Evolutionary conservation across 2,329 filamentous ascomycete species (phyloP), one percentile per base, ranked within the genome.

Genomic region (Epichloe hybrida): DNA sequence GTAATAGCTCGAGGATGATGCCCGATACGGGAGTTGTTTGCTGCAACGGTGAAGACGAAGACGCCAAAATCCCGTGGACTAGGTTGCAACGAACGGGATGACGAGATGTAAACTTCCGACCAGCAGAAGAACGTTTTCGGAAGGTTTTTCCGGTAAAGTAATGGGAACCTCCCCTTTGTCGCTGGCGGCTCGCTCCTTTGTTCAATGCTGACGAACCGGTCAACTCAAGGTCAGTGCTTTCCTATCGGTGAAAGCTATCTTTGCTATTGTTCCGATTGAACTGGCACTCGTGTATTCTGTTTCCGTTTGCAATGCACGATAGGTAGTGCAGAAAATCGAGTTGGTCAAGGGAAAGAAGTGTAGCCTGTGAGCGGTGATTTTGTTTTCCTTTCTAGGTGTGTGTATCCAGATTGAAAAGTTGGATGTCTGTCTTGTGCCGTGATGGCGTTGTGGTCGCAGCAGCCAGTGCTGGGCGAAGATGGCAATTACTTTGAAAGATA

Each of bases 41-140:
- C 21, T 23, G 44, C 23, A 41, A 12, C 11, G 40, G 40, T 27
- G 40, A 42, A 42, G 11, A 20, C 17, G 12, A 42, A 42, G 11
- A 20, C 17, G 5, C 40, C 15, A 17, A 17, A 21, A 42, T 42
- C 21, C 9, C n/a, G n/a, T 42, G 3, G 40, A 15, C 40, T 42
- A 20, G 17, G 8, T 17, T 42, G 40, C 40, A 42, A 44, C 15
- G 15, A 9, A 17, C 27, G n/a, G 41, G 21, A 31, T 6, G 36
- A 17, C 11, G 31, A 23, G 35, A 21, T 5, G 20, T 6, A 31
- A 41, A 38, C 37, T 53, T 55, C 54, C 54, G 52, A 56, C 46
- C 55, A 53, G 55, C 54, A 53, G 55, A 54, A 53, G 37, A 31
- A 44, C 31, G 36, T 34, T 44, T 44, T 44, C 13, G 40, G 20